Base-by-base conservation (phyloP, 148 eudicot genomes). In the Heliamphora exappendiculata region DNA sequence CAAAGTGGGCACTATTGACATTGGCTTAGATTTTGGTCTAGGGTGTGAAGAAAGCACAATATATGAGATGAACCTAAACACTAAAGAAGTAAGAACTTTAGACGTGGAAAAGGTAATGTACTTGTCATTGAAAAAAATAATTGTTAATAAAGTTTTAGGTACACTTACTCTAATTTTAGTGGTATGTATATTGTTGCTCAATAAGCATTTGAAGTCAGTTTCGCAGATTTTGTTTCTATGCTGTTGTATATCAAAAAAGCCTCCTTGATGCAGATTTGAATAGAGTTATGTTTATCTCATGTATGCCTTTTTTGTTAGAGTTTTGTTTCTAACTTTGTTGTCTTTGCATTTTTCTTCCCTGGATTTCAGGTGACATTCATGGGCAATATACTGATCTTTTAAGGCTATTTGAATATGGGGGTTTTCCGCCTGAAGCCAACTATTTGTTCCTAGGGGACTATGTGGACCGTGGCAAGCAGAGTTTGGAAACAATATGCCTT, bases 331-430 rank as follows among this genome's bases (percentile, higher is more conserved):
- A 55, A 28, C 26, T 60, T 42, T 65, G 66, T 33, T 29, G 4
- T 63, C 58, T 22, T 11, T 34, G 33, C 17, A 4, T 53, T 51
- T 26, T 65, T 53, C 41, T 14, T 55, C 20, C 10, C 50, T 73
- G 59, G n/a, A 72, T 76, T 59, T 33, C 86, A 91, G 95, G 95
- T 86, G 95, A 91, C 77, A 91, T 91, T 73, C 95, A 91, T 73
- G 95, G 95, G 33, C 95, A 91, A 78, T 91, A 91, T 74, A 85
- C 85, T 80, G 95, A 91, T 81, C 84, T 91, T 11, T 76, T 91
- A 82, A 87, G 95, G 80, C 89, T 91, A 67, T 91, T 91, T 84
- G 95, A 91, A 65, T 91, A 87, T 66, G 95, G 95, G 12, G 95
- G 95, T 6, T 91, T 91, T 69, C 95, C 95, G 77, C 95, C 95